phyloP scores from a whole-genome alignment of 2,329 filamentous ascomycete species.

The Fusarium coicis region DNA sequence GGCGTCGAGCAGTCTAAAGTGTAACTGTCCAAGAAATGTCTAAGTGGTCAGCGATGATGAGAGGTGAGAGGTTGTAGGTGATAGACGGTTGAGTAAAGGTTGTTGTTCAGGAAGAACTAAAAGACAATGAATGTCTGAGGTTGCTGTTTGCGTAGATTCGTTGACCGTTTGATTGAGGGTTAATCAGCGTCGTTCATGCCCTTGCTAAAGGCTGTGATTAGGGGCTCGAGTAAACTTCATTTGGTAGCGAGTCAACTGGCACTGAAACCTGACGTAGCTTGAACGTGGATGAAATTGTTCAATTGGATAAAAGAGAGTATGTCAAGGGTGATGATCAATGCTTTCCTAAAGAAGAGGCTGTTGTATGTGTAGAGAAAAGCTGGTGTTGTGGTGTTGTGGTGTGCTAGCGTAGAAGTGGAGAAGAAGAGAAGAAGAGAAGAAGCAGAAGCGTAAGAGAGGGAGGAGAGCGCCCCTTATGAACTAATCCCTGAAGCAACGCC shows the following conservation, averaged over 20 bases:
- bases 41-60: background rate
- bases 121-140: background rate
- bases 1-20: background rate
- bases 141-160: background rate
- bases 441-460: constrained; percentile 3
- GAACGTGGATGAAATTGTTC: constrained; percentile 8
- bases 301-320: background rate
- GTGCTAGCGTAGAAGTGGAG: background rate
- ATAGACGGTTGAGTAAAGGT: background rate
- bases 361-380: background rate
- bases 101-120: background rate
- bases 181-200: constrained; percentile 15
- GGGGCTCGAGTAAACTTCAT: background rate
- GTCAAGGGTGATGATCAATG: background rate
- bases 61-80: background rate
- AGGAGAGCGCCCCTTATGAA: constrained; percentile 14
- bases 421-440: background rate
- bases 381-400: background rate
- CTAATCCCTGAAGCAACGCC: background rate
- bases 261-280: constrained; percentile 1
- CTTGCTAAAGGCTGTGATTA: background rate
- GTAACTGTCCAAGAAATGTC: constrained; percentile 22
- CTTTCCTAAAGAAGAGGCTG: background rate
- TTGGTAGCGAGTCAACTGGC: background rate
- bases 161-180: background rate